Conservation (phyloP, 371 early-diverging fungal genomes). For the Mucor sp. region DNA sequence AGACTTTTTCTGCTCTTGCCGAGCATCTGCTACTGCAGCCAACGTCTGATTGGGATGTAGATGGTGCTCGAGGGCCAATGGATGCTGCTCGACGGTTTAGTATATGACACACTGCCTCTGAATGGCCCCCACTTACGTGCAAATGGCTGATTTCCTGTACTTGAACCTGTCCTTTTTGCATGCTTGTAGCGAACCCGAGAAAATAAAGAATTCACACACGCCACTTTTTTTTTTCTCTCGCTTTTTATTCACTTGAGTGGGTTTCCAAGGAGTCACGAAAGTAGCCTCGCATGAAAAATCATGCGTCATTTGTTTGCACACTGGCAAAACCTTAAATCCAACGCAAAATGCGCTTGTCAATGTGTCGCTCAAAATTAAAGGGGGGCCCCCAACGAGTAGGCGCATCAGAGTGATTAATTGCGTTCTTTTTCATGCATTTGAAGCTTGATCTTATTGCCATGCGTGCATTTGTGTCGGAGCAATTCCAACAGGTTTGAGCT, state of each 20-base stretch:
- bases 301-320: neutral
- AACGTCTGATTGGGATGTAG: neutral
- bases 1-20: neutral
- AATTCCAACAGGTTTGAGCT: neutral
- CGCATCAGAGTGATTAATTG: neutral
- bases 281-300: neutral
- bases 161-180: neutral
- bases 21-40: neutral
- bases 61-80: neutral
- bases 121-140: neutral
- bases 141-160: neutral
- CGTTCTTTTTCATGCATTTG: neutral
- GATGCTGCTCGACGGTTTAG: neutral
- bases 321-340: neutral
- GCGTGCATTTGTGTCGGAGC: neutral
- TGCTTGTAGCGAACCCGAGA: neutral
- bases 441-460: neutral
- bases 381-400: neutral
- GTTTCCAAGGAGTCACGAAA: neutral
- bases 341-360: neutral
- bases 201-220: neutral
- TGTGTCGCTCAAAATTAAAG: neutral
- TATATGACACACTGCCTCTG: neutral
- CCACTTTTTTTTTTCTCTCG: neutral
- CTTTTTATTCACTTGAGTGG: too few species aligned